Percentiles rank a stretch among this genome's conserved stretches.
Evolutionary conservation across 2,329 filamentous ascomycete genomes (phyloP).

Genomic region (Metarhizium rileyi): DNA sequence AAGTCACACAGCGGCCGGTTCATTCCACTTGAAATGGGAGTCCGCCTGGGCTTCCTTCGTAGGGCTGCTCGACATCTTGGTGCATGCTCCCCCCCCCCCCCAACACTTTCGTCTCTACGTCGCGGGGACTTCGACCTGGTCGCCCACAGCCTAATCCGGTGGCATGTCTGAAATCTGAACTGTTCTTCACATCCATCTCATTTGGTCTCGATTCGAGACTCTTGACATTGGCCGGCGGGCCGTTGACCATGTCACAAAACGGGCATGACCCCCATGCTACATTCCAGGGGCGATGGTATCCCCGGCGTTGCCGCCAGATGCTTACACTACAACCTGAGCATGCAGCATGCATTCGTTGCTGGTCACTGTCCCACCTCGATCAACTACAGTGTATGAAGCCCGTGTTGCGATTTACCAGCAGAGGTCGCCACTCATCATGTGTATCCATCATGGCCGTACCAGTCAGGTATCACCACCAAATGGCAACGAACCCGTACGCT

Average conservation of each 20-base stretch:
- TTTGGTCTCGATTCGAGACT: neutral
- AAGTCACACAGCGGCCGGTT: too few relatives aligned
- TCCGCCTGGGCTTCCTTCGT: too few relatives aligned
- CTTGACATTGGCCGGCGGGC: neutral
- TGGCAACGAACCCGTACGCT: neutral
- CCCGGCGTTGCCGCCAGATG: conserved; percentile 2
- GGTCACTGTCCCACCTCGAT: neutral
- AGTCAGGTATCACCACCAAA: neutral
- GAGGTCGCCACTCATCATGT: neutral
- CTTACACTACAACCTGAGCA: neutral
- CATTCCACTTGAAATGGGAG: too few relatives aligned
- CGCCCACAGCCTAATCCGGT: neutral
- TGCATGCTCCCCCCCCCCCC: neutral
- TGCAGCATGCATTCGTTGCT: too few relatives aligned
- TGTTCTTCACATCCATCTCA: neutral
- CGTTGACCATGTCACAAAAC: neutral
- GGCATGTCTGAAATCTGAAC: neutral
- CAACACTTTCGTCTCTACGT: neutral
- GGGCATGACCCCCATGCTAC: neutral
- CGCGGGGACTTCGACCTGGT: neutral
- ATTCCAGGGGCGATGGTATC: neutral
- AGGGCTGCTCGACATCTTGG: neutral
- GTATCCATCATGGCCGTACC: neutral
- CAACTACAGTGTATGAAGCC: neutral
- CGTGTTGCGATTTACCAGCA: neutral